Base-by-base conservation (phyloP, 148 eudicot species). In the Cornus kousa region DNA sequence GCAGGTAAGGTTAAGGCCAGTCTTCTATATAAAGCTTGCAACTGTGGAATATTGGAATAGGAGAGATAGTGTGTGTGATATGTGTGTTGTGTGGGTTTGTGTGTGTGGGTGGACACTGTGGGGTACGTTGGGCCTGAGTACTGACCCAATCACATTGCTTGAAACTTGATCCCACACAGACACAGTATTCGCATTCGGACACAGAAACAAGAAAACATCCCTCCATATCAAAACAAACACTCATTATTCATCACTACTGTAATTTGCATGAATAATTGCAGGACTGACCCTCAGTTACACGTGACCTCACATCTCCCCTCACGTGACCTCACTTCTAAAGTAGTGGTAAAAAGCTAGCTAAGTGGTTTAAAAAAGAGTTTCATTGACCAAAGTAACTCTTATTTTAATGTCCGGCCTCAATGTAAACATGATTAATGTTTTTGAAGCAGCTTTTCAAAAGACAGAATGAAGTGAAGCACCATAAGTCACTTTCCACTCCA, bases 1-100 rank as follows among this genome's bases (percentile, higher is more conserved):
- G 82, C 74, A 78, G 85, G 82, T 82, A 78, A 74, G 75, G 85
- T 79, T 79, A 82, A 82, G 79, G 71, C 64, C 68, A 78, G 81
- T 82, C 79, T 82, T 82, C 48, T 33, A 77, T 72, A 73, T 57
- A 77, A 73, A 77, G 80, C 62, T 67, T 71, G 10, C 5, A 32
- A 23, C 50, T 22, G 50, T 35, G 22, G 55, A 3, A 57, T 28
- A 35, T 35, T 35, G 37, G 37, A 35, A 35, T 35, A 70, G 35
- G 22, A 40, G 24, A 69, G 65, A 74, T 40, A 68, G 48, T 35
- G 64, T 40, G 70, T 55, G 66, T 43, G 8, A 28, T 43, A 7
- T 4, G 48, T 43, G 48, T 43, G 48, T 43, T 43, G 28, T 43
- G 10, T 43, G 48, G 8, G 48, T n/a, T n/a, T n/a, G n/a, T 39